phyloP scores from a whole-genome alignment of 2,329 filamentous ascomycete species.

The Fusarium setosum region DNA sequence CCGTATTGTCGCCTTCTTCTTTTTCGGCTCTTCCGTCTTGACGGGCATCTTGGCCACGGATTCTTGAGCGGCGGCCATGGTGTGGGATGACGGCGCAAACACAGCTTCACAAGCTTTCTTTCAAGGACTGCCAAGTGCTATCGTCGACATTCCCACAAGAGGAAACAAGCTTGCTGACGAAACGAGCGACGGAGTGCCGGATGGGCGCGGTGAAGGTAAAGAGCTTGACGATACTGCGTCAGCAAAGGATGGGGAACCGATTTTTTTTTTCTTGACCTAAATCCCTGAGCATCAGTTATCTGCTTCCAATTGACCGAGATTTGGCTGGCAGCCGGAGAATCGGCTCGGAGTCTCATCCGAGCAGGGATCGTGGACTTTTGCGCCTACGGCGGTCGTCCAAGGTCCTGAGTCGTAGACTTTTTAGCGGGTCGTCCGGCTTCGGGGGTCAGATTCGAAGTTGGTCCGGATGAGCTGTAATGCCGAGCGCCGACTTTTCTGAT shows the following conservation, averaged over 20 bases:
- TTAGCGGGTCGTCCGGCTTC: slow-evolving; percentile 2
- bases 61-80: slow-evolving; percentile 35
- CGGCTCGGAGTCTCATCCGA: slow-evolving; percentile 27
- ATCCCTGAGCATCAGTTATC: slow-evolving; percentile 27
- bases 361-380: slow-evolving; percentile 24
- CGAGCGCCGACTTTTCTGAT: slow-evolving; percentile 30
- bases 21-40: slow-evolving; percentile 45
- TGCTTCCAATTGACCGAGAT: slow-evolving; percentile 6
- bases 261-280: not conserved
- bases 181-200: not conserved
- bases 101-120: not conserved
- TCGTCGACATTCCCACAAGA: slow-evolving; percentile 11
- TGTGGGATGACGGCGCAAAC: not conserved
- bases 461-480: slow-evolving; percentile 33
- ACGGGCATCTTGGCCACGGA: slow-evolving; percentile 31
- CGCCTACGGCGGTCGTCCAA: slow-evolving; percentile 21
- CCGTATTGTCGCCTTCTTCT: slow-evolving; percentile 56
- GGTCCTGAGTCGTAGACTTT: slow-evolving; percentile 9
- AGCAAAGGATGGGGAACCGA: not conserved
- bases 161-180: not conserved
- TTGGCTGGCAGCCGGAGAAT: slow-evolving; percentile 18
- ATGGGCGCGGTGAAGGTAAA: not conserved
- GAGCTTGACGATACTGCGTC: not conserved
- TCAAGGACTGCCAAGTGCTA: not conserved
- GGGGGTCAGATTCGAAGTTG: not conserved